Base-by-base conservation (phyloP, 768 basidiomycete genomes). In the Amylocystis lapponica region DNA sequence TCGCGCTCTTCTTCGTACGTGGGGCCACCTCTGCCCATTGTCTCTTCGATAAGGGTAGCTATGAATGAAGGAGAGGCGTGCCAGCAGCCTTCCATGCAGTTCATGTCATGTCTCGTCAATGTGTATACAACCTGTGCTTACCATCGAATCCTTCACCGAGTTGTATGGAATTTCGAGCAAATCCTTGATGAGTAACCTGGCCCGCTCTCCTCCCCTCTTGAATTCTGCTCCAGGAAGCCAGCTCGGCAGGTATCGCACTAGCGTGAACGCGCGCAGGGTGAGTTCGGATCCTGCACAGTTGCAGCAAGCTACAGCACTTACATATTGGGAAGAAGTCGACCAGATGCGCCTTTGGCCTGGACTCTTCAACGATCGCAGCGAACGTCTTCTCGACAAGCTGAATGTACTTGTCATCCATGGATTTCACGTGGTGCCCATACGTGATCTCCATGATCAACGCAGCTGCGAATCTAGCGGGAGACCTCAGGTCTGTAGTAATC, bases 261-360 rank as follows among this genome's bases (percentile, higher is more conserved):
- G n/a, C n/a, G n/a, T n/a, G n/a, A n/a, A n/a, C n/a, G n/a, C 25
- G 22, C 22, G 27, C 17, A 6, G 6, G 16, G 10, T 7, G n/a
- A 22, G 16, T 5, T 11, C n/a, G 10, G 12, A 26, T n/a, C n/a
- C n/a, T n/a, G n/a, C n/a, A n/a, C n/a, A n/a, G n/a, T n/a, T n/a
- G n/a, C n/a, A n/a, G n/a, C n/a, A n/a, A n/a, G 29, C 10, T 30
- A 30, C 29, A 30, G n/a, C 19, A 45, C 63, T 41, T 47, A 65
- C 63, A 39, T 27, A 55, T 41, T 7, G 63, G 63, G 44, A 65
- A 57, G 48, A 65, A 62, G 46, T 65, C 63, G 10, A 65, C 62
- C n/a, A 63, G 53, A 42, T 57, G 52, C 9, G 61, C 53, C 12
- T 55, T 61, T 11, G 56, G 53, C 21, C 52, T 57, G 13, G 57